These are phyloP conservation scores for Colletotrichum sp. DNA, from an alignment of 2,329 filamentous ascomycete species.

Conservation along the genomic window DNA sequence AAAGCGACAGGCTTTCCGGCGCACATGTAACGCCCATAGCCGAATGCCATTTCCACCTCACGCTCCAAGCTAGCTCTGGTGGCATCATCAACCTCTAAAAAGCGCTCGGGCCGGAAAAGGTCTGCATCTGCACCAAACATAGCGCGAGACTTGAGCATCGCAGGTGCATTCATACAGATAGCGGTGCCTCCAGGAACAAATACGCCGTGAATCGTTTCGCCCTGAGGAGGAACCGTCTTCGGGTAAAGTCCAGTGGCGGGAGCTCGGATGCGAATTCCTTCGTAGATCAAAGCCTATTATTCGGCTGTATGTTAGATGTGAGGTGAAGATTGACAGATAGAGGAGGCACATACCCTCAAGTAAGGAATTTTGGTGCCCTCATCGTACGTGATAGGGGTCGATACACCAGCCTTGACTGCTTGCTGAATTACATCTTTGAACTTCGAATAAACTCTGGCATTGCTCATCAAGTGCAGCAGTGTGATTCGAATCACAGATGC, in stretches of 20 bases:
- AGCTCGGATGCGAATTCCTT: constrained; percentile 1
- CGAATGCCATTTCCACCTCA: constrained; percentile 55
- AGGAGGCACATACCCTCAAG: background rate
- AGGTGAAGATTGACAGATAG: background rate
- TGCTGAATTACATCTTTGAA: constrained; percentile 53
- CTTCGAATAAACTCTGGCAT: constrained; percentile 49
- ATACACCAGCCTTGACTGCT: constrained; percentile 27
- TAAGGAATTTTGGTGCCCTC: background rate
- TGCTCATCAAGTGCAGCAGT: constrained; percentile 56
- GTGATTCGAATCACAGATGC: constrained; percentile 58
- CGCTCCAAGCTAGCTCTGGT: constrained; percentile 41
- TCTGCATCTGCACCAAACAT: constrained; percentile 48
- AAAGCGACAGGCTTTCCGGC: constrained; percentile 55
- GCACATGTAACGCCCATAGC: constrained; percentile 52
- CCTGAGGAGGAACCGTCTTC: background rate
- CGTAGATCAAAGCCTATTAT: background rate
- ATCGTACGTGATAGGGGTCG: background rate
- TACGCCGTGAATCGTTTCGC: constrained; percentile 29
- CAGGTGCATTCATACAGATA: constrained; percentile 38
- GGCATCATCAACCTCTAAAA: constrained; percentile 43
- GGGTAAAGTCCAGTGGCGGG: background rate
- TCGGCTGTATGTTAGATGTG: background rate
- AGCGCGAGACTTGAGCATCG: constrained; percentile 44
- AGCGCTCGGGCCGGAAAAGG: constrained; percentile 54
- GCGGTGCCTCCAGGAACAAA: constrained; percentile 42